Percentiles rank a stretch among this genome's conserved stretches.
phyloP scores from a whole-genome alignment of 192 early-diverging fungal species.

The Coemansia sp. region DNA sequence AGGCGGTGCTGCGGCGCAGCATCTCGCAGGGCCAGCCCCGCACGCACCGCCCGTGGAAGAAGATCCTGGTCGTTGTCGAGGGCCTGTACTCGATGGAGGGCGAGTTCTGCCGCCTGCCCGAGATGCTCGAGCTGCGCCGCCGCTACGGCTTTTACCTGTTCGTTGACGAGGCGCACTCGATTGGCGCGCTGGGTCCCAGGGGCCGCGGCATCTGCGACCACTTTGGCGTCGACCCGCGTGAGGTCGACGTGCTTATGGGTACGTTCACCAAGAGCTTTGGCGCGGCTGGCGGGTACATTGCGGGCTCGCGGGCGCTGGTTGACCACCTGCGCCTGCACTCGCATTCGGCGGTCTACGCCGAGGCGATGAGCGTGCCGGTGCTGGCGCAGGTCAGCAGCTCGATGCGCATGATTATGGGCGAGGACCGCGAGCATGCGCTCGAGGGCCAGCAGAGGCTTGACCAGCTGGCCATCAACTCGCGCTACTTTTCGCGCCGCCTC shows the following conservation, averaged over 20 bases:
- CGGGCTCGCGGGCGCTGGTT: conserved; percentile 72
- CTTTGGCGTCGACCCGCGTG: conserved; percentile 85
- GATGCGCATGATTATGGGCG: conserved; percentile 93
- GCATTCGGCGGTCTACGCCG: conserved; percentile 89
- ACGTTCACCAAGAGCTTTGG: conserved; percentile 99
- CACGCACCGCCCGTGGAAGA: conserved; percentile 99
- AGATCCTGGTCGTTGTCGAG: conserved; percentile 96
- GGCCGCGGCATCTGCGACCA: conserved; percentile 97
- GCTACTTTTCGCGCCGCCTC: conserved; percentile 81
- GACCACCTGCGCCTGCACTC: conserved; percentile 78
- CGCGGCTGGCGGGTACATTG: conserved; percentile 95
- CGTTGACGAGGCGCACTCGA: conserved; percentile 97
- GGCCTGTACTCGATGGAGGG: conserved; percentile 99
- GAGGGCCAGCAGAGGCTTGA: conserved; percentile 86
- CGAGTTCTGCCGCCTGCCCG: conserved; percentile 84
- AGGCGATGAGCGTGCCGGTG: conserved; percentile 85
- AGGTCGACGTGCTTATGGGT: conserved; percentile 96
- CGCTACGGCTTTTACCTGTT: conserved; percentile 97
- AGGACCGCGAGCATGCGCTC: conserved; percentile 73
- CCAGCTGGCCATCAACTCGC: conserved; percentile 83
- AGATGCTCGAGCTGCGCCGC: conserved; percentile 85
- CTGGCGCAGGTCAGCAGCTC: conserved; percentile 89
- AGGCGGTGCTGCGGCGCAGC: conserved; percentile 77
- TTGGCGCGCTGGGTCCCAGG: conserved; percentile 92
- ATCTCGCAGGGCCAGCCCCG: conserved; percentile 97